Base-by-base conservation (phyloP, 176 grass and related monocot genomes). In the Cenchrus purpureus region DNA sequence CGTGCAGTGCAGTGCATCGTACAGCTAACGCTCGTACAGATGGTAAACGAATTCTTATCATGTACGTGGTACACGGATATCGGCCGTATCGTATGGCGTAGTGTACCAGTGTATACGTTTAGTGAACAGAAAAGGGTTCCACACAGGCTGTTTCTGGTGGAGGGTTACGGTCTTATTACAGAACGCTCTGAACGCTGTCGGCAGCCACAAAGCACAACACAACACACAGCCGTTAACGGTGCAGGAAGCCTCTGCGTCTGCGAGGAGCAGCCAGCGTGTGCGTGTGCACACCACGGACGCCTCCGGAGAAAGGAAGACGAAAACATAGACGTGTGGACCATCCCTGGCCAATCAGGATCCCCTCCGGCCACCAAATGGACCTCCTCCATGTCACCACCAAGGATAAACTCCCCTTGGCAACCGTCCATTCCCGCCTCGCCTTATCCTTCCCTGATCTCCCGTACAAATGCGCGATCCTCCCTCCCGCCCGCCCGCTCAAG, bases 371-470 rank as follows among this genome's bases (percentile, higher is more conserved):
- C 73, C 88, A 92, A 84, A 74, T 64, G 68, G 59, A 60, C 74
- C 81, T 86, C 76, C 80, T 79, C 84, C 71, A 48, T 87, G 81
- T 44, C 60, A 66, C 43, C 19, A 28, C 6, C 20, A 60, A 91
- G 75, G 95, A 95, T 95, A 91, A 74, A 86, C 7, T 79, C 72
- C 71, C 67, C 59, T 55, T 82, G 77, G 88, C 92, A 42, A 90
- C 95, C 92, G 86, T 89, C 89, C 95, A 70, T 91, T 77, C 79
- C 48, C 69, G 7, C 25, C 90, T 74, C 84, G 87, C 91, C 95
- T 93, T 98, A 98, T 98, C 95, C 88, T 83, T 64, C 60, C 63
- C 65, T 77, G 51, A 67, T 55, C 67, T 53, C 81, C 87, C 87
- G 80, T 91, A 87, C 89, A 91, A 89, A 81, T 79, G 15, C 85